Conservation (phyloP, 495 filamentous ascomycete genomes). For the Alectoria sarmentosa region DNA sequence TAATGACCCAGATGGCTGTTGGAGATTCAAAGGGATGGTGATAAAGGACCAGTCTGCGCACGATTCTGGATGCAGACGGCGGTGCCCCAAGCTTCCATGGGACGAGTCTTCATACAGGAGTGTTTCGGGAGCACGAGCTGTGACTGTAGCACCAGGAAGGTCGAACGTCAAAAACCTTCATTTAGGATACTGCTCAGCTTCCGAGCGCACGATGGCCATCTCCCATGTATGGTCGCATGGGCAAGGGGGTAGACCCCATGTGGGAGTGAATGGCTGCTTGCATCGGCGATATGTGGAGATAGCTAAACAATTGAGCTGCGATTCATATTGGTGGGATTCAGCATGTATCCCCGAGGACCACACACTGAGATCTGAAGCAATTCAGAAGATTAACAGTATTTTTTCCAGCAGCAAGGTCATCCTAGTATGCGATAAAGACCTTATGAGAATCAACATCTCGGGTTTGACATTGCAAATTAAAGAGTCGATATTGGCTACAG, state of each 20-base stretch:
- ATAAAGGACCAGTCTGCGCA: slow-evolving; percentile 22
- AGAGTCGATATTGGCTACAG: slow-evolving; percentile 21
- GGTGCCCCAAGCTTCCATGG: slow-evolving; percentile 19
- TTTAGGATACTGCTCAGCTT: slow-evolving; percentile 15
- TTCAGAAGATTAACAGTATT: slow-evolving; percentile 24
- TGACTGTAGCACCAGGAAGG: not conserved
- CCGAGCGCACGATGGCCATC: slow-evolving; percentile 21
- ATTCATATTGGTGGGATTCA: slow-evolving; percentile 30
- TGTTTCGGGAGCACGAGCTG: slow-evolving; percentile 18
- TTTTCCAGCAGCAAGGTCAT: slow-evolving; percentile 23
- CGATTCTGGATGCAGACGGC: slow-evolving; percentile 2
- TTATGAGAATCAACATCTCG: slow-evolving; percentile 23
- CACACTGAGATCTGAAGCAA: slow-evolving; percentile 21
- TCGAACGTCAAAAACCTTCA: not conserved
- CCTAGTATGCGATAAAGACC: slow-evolving; percentile 26
- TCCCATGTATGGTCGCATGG: slow-evolving; percentile 32
- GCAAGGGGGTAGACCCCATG: too few relatives aligned
- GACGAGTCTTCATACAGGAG: slow-evolving; percentile 11
- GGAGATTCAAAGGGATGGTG: slow-evolving; percentile 17
- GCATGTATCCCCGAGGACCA: slow-evolving; percentile 26
- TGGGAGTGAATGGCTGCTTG: slow-evolving; percentile 27
- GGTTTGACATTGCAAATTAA: not conserved
- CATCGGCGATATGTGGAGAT: slow-evolving; percentile 24
- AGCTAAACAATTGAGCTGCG: slow-evolving; percentile 18
- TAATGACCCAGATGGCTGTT: slow-evolving; percentile 11